Evolutionary conservation across 495 filamentous ascomycete genomes (phyloP).

Genomic region (Neurospora sp.): DNA sequence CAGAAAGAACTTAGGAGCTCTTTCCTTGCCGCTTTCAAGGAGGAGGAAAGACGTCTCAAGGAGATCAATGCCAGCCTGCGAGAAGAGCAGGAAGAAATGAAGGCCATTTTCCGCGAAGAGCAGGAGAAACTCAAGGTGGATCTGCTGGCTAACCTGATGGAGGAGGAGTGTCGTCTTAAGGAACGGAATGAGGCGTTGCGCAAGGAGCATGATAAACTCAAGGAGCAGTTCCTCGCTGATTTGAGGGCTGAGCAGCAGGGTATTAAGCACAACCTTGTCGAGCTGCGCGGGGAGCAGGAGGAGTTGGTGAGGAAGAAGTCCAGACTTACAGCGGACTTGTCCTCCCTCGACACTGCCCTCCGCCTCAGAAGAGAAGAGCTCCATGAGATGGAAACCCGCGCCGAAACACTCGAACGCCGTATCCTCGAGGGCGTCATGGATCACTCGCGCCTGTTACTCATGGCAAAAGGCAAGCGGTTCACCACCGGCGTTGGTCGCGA

Average conservation of each 20-base stretch:
- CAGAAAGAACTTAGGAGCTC: conserved; percentile 1
- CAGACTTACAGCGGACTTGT: conserved; percentile 70
- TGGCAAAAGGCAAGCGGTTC: conserved; percentile 42
- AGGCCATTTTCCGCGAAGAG: conserved; percentile 18
- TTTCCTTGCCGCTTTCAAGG: conserved; percentile 27
- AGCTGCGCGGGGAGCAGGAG: conserved; percentile 59
- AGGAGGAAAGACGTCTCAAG: conserved; percentile 15
- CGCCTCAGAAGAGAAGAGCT: conserved; percentile 85
- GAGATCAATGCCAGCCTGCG: conserved; percentile 10
- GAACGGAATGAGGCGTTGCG: conserved; percentile 52
- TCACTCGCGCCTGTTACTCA: conserved; percentile 76
- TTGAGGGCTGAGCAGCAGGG: conserved; percentile 33
- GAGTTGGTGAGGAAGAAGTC: conserved; percentile 61
- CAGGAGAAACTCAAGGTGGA: conserved; percentile 20
- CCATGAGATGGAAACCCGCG: conserved; percentile 74
- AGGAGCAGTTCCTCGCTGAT: conserved; percentile 48
- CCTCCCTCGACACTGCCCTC: conserved; percentile 79
- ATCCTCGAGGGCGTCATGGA: conserved; percentile 94
- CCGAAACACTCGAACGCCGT: conserved; percentile 77
- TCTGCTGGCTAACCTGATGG: conserved; percentile 57
- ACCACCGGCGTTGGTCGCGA: conserved; percentile 15
- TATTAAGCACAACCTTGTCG: conserved; percentile 26
- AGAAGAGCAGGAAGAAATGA: conserved; percentile 16
- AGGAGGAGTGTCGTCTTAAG: conserved; percentile 70
- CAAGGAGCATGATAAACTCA: conserved; percentile 66